Evolutionary conservation across 176 grass and related monocot genomes (phyloP).

Genomic region (Oryza australiensis): DNA sequence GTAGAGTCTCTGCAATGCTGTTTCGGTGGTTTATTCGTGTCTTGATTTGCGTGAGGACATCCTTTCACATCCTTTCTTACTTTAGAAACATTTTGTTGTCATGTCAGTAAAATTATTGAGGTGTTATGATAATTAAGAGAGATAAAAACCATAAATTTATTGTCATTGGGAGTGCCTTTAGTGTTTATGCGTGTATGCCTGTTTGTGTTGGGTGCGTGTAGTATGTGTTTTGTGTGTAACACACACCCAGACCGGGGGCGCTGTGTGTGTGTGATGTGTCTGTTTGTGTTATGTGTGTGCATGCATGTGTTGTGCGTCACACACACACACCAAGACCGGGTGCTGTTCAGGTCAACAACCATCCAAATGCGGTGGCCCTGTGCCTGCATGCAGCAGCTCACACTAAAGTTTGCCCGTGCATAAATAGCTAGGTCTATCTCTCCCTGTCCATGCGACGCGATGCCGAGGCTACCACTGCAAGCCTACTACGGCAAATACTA

Average conservation of each 20-base stretch:
- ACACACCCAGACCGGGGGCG: not conserved
- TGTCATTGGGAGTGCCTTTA: too few relatives aligned
- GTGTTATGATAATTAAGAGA: too few relatives aligned
- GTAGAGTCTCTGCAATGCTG: too few relatives aligned
- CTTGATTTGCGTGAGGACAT: too few relatives aligned
- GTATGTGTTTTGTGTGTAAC: not conserved
- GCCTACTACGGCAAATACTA: conserved; percentile 8
- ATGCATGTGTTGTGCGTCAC: too few relatives aligned
- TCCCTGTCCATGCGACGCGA: not conserved
- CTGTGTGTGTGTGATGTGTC: too few relatives aligned
- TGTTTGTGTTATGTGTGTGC: too few relatives aligned
- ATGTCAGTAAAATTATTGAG: too few relatives aligned
- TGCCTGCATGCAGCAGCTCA: not conserved
- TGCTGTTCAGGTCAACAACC: conserved; percentile 27
- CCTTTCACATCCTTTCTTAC: too few relatives aligned
- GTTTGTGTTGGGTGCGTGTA: not conserved
- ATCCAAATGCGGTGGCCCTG: not conserved
- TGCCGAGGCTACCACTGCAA: not conserved
- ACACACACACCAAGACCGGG: not conserved
- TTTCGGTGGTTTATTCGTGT: too few relatives aligned
- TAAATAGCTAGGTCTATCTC: not conserved
- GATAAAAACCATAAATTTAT: too few relatives aligned
- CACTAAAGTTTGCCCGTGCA: conserved; percentile 7
- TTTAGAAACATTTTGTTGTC: too few relatives aligned
- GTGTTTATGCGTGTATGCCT: not conserved